Conservation (phyloP, 257 asterid species). For the Solanum virginianum region DNA sequence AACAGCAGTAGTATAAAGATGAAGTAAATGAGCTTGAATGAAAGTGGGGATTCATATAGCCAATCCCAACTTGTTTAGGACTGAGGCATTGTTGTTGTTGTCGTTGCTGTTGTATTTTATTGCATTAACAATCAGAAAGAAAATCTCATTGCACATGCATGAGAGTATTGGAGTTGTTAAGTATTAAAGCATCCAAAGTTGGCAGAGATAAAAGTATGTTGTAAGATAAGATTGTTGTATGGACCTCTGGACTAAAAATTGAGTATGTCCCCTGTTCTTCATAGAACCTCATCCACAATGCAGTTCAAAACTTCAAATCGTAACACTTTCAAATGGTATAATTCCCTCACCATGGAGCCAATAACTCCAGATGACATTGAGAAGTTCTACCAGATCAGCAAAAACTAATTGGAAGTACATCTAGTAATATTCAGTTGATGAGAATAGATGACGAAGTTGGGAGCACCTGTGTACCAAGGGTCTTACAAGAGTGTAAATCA, state of each 20-base stretch:
- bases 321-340: not conserved
- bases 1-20: not conserved
- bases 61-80: not conserved
- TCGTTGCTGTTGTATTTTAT: not conserved
- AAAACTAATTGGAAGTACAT: not conserved
- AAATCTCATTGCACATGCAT: not conserved
- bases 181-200: not conserved
- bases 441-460: not conserved
- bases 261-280: not conserved
- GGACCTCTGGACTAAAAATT: not conserved
- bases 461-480: not conserved
- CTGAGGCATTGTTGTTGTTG: not conserved
- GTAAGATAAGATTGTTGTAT: not conserved
- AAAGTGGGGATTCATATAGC: not conserved
- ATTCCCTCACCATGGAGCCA: not conserved
- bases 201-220: not conserved
- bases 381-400: not conserved
- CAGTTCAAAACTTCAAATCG: not conserved
- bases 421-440: not conserved
- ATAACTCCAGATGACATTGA: not conserved
- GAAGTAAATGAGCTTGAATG: not conserved
- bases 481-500: not conserved
- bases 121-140: not conserved
- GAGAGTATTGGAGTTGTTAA: not conserved
- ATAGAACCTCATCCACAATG: not conserved